A percentile compares a stretch with the other conserved stretches of the same genome.
Conservation (phyloP, 352 stramenopile genomes). For the Globisporangium camurandrum region DNA sequence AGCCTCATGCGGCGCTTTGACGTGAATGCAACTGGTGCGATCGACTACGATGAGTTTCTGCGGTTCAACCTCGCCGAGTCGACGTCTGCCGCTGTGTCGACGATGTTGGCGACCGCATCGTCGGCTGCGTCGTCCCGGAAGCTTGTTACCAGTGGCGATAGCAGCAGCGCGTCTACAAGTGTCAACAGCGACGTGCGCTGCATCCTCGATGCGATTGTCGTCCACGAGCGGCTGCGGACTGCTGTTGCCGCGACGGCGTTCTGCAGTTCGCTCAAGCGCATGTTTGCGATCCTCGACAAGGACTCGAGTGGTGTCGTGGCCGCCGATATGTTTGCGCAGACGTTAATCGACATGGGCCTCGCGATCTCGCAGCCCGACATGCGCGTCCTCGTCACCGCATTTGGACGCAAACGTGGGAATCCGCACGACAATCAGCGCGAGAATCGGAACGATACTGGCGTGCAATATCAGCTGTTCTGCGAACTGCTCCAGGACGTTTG, state of each 20-base stretch:
- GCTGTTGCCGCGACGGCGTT: conserved; percentile 38
- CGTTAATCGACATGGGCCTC: conserved; percentile 58
- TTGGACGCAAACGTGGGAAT: conserved; percentile 16
- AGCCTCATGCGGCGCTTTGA: conserved; percentile 75
- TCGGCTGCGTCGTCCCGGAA: conserved; percentile 14
- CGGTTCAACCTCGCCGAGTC: conserved; percentile 67
- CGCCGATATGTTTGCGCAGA: conserved; percentile 39
- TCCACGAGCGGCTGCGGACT: conserved; percentile 36
- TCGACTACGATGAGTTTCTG: conserved; percentile 70
- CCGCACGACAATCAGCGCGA: no score
- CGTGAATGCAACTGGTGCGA: conserved; percentile 51
- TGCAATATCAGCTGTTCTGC: conserved; percentile 53
- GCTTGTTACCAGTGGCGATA: conserved; percentile 3
- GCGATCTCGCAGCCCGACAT: conserved; percentile 28
- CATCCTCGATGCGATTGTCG: conserved; percentile 42
- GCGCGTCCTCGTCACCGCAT: conserved; percentile 34
- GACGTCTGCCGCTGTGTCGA: conserved; percentile 46
- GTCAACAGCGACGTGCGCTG: conserved; percentile 24
- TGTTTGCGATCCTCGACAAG: conserved; percentile 79
- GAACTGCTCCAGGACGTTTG: conserved; percentile 43
- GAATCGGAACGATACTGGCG: conserved; percentile 2
- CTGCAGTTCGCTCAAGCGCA: conserved; percentile 62
- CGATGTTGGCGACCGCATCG: conserved; percentile 13
- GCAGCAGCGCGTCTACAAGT: no score
- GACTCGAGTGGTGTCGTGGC: conserved; percentile 46